Base-by-base conservation (phyloP, 192 early-diverging fungal species). In the Podila epicladia region DNA sequence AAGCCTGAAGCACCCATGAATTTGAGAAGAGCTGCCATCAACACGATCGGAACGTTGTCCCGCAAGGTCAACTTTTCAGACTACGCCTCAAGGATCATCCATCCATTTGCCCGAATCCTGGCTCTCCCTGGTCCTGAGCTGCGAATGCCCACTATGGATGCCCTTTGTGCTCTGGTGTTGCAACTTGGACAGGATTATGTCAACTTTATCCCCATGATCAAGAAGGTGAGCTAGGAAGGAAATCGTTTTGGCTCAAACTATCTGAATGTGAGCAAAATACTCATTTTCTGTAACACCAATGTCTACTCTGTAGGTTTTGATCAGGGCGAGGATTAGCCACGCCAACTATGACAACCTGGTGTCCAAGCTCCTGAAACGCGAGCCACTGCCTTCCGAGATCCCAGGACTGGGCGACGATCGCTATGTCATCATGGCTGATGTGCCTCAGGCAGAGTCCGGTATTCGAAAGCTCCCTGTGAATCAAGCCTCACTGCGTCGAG, bases 161-260 rank as follows among this genome's bases (percentile, higher is more conserved):
- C 92, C 6, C 79, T 99, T 22, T 94, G 92, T 67, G 86, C 89
- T 22, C 73, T 99, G 35, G 91, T 94, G 13, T 91, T 94, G 74
- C 95, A 98, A 74, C 85, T 99, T 33, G 93, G 91, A 51, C 84
- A 89, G 28, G 95, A 97, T 48, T 99, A 95, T 84, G 82, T 92
- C 19, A 90, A 96, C 59, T 99, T 96, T 71, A 90, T 96, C 65
- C 94, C 95, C 4, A 93, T 92, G 63, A 92, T 99, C 58, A 90
- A 91, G 72, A 95, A 95, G 82, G 92, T 92, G 64, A 50, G 75
- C 32, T 53, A 19, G 0, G 11, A 15, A 26, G 1, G 1, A 12
- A 32, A 5, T 24, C 13, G 13, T 4, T 15, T 9, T 9, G 7
- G 33, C 24, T 67, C 6, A 7, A 28, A 19, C 50, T 31, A 9